Conservation (phyloP, 2,329 filamentous ascomycete genomes). For the Cladosporium sp. region DNA sequence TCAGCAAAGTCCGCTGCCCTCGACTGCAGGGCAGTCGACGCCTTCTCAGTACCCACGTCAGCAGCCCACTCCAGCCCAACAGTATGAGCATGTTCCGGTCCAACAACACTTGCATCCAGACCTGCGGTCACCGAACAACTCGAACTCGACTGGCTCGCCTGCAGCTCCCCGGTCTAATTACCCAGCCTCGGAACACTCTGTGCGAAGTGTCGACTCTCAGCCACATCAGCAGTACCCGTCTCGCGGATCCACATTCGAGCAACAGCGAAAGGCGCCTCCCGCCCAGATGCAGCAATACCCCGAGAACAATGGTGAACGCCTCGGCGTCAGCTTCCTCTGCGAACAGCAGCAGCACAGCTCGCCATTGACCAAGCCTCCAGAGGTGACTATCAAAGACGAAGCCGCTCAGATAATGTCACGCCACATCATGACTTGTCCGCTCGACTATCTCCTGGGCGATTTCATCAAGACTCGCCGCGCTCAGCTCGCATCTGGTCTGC, state of each 20-base stretch:
- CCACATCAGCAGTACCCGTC: conserved; percentile 18
- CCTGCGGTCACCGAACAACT: conserved; percentile 25
- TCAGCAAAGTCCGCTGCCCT: conserved; percentile 46
- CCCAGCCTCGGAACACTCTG: neutral
- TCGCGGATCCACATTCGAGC: conserved; percentile 21
- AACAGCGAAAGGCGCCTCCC: conserved; percentile 19
- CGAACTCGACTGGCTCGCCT: conserved; percentile 8
- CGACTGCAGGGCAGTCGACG: conserved; percentile 18
- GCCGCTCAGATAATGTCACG: neutral
- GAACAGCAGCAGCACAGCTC: conserved; percentile 54
- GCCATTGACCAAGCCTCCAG: neutral
- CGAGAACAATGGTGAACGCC: conserved; percentile 54
- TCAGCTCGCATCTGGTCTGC: conserved; percentile 64
- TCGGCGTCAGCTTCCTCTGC: conserved; percentile 69
- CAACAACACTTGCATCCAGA: conserved; percentile 37
- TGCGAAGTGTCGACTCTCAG: conserved; percentile 24
- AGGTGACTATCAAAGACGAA: neutral
- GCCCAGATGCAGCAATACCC: conserved; percentile 17
- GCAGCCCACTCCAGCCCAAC: conserved; percentile 15
- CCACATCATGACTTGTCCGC: conserved; percentile 60
- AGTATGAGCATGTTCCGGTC: conserved; percentile 15
- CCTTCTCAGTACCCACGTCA: conserved; percentile 8
- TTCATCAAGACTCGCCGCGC: conserved; percentile 71
- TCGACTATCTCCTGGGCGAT: conserved; percentile 77
- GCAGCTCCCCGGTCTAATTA: conserved; percentile 2